Evolutionary conservation across 2,329 filamentous ascomycete genomes (phyloP).

Genomic region (Annulohypoxylon truncatum): DNA sequence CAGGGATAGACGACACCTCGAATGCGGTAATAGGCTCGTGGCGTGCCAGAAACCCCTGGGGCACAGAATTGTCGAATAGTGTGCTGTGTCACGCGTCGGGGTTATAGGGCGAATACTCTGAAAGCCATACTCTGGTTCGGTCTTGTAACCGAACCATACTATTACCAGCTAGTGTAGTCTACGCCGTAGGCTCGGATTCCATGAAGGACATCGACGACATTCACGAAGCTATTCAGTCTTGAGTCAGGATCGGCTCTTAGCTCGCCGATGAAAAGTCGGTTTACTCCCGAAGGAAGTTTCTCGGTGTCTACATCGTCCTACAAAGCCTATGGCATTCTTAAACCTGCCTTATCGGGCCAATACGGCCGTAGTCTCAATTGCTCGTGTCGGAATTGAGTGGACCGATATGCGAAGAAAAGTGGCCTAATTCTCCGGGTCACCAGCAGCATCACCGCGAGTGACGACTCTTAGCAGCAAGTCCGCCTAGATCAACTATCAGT

Average conservation of each 20-base stretch:
- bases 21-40: constrained; percentile 34
- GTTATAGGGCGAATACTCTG: neutral
- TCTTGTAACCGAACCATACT: constrained; percentile 17
- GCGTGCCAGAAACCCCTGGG: constrained; percentile 5
- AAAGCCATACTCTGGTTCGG: constrained; percentile 16
- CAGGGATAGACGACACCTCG: constrained; percentile 7
- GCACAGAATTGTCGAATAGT: constrained; percentile 23
- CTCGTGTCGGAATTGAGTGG: neutral
- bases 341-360: constrained; percentile 22
- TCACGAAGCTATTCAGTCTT: neutral
- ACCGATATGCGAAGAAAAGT: constrained; percentile 11
- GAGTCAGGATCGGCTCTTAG: constrained; percentile 16
- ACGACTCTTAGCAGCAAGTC: constrained; percentile 12
- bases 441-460: constrained; percentile 22
- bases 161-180: constrained; percentile 26
- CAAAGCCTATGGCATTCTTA: neutral
- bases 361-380: constrained; percentile 9
- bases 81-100: constrained; percentile 25
- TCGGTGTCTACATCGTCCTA: neutral
- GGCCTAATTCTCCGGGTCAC: constrained; percentile 30
- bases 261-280: neutral
- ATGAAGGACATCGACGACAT: constrained; percentile 1
- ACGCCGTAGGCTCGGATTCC: constrained; percentile 28
- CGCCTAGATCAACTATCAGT: constrained; percentile 3
- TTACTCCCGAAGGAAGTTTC: neutral